Base-by-base conservation (phyloP, 2,329 filamentous ascomycete species). In the Cordyceps militaris region DNA sequence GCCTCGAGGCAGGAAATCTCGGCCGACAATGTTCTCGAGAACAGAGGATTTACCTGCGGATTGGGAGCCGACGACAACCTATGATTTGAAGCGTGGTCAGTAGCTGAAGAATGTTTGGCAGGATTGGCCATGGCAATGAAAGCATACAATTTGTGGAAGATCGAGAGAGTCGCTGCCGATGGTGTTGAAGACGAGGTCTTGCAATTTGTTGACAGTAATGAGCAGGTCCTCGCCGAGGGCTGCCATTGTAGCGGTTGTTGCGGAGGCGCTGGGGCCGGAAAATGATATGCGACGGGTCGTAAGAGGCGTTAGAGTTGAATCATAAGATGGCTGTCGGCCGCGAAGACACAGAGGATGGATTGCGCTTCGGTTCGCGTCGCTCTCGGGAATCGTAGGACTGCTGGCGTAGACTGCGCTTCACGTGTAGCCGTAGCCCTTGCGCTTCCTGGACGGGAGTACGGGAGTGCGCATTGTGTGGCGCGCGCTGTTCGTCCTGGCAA, bases 111-210 rank as follows among this genome's bases (percentile, higher is more conserved):
- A 9, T 42, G 14, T 42, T 48, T 51, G 16, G 6, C 4, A 19
- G 2, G 7, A 24, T 24, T 9, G 1, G 11, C 13, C 30, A 21
- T 24, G 8, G 44, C 16, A 62, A 1, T 34, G 34, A 9, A 19
- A 21, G 78, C 85, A 70, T 86, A 97, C 94, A 81, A 99, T 99
- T 77, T 99, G 94, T 59, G 94, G 94, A 59, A 99, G 79, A 75
- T 99, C 94, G 61, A 99, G 83, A 55, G 93, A 97, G 74, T 99
- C 94, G 79, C 92, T 97, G 75, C 94, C 94, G 74, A 99, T 99
- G 65, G 94, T 99, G 78, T 99, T 99, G 80, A 99, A 99, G 69
- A 99, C 94, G 70, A 99, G 78, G 75, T 97, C 94, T 76, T 99
- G 94, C 69, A 99, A 82, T 80, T 96, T 96, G 81, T 99, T 99